Evolutionary conservation across 1,139 yeast genomes (phyloP), one percentile per base, ranked within the genome.

Genomic region (Hansenula sp.): DNA sequence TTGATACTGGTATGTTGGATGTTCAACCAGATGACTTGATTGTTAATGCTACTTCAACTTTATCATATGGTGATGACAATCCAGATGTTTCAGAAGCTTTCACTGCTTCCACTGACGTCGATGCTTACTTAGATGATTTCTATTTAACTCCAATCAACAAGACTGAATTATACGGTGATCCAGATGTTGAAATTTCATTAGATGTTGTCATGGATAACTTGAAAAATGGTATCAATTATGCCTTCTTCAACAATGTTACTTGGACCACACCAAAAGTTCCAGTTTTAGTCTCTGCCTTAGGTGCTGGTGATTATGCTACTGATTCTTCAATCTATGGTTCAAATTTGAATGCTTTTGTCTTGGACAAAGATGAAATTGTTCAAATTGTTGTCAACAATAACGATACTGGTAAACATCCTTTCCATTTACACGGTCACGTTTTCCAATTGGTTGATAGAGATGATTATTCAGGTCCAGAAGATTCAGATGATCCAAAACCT

Each of bases 231-330:
- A 72, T 85, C 47, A 88, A 86, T 67, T 91, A 90, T 61, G 96
- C 97, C 10, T 82, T 90, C 67, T 88, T 91, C 80, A 88, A 90
- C 72, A 82, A 85, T 62, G 72, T 83, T 53, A 74, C 95, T n/a
- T 91, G 78, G 66, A 72, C 78, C 21, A 63, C 77, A 33, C 96
- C 97, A 46, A 83, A 81, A 65, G 93, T 90, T 15, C 98, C 98
- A 35, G 72, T 91, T 3, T 68, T 91, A 50, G 74, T 76, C 63
- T 78, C 96, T 3, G 95, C 79, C n/a, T 61, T 88, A 55, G 71
- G 85, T 36, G 79, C 94, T 42, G 89, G 86, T 41, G 77, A 79
- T 8, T 52, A 66, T 37, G 78, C 84, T 30, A 68, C 74, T 37
- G 73, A 84, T 60, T 72, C 71, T 53, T 49, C 70, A 15, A 68